Conservation (phyloP, 306 rosid genomes). For the Casuarina glauca region DNA sequence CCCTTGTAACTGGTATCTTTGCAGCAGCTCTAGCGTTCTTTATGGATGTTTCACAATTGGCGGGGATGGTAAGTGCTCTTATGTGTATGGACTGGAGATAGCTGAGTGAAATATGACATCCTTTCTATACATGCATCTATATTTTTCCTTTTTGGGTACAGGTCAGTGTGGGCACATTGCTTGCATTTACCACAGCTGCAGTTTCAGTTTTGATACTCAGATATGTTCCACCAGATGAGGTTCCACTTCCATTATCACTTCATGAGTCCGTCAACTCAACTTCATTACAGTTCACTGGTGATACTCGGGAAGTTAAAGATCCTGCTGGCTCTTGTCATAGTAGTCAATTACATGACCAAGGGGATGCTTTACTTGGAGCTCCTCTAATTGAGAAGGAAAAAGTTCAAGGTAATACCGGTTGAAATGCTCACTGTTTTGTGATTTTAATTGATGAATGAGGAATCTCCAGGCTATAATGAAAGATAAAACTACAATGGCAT, state of each 20-base stretch:
- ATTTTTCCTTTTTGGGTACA: constrained; percentile 25
- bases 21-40: constrained; percentile 71
- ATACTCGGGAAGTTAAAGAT: constrained; percentile 36
- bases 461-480: neutral
- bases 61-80: constrained; percentile 67
- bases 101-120: constrained; percentile 1
- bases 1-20: constrained; percentile 48
- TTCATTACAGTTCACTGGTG: constrained; percentile 34
- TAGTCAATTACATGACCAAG: constrained; percentile 30
- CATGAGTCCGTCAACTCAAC: constrained; percentile 38
- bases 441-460: neutral
- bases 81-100: constrained; percentile 11
- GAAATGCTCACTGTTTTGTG: constrained; percentile 10
- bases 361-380: constrained; percentile 38
- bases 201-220: constrained; percentile 71
- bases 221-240: constrained; percentile 71
- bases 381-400: constrained; percentile 52
- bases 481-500: constrained; percentile 8
- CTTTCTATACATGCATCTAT: constrained; percentile 17
- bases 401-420: constrained; percentile 40
- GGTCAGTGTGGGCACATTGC: constrained; percentile 77
- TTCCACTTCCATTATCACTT: constrained; percentile 54
- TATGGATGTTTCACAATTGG: constrained; percentile 76
- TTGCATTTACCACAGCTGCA: constrained; percentile 68
- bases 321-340: constrained; percentile 33